Conservation (phyloP, 2,329 filamentous ascomycete species). For the Taxawa tesnikishii region DNA sequence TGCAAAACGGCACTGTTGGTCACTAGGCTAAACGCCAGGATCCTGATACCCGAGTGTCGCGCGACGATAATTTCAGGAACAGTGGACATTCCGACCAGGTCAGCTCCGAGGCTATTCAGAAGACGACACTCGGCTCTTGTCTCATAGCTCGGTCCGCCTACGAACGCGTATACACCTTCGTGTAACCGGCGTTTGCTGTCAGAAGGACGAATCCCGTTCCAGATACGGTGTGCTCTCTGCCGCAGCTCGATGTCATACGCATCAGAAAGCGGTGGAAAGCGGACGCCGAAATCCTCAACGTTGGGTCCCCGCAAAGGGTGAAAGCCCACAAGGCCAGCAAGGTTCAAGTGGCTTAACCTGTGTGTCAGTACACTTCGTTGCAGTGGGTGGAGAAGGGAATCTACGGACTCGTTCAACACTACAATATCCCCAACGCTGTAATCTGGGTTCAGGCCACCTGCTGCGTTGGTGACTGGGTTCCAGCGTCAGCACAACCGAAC, state of each 20-base stretch:
- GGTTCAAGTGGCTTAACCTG: slow-evolving; percentile 45
- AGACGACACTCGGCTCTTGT: slow-evolving; percentile 54
- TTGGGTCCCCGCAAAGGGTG: slow-evolving; percentile 53
- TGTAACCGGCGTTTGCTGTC: slow-evolving; percentile 41
- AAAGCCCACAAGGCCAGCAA: slow-evolving; percentile 47
- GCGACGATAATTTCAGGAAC: slow-evolving; percentile 57
- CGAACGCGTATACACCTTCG: slow-evolving; percentile 55
- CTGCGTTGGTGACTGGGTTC: slow-evolving; percentile 49
- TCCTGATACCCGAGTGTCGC: slow-evolving; percentile 49
- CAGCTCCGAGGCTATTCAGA: slow-evolving; percentile 48
- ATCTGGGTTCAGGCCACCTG: slow-evolving; percentile 51
- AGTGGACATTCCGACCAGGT: slow-evolving; percentile 60
- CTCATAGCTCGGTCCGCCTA: slow-evolving; percentile 52
- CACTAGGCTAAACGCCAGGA: slow-evolving; percentile 53
- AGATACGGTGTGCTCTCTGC: slow-evolving; percentile 43
- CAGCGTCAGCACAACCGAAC: neutral
- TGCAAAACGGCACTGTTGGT: slow-evolving; percentile 53
- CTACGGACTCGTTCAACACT: slow-evolving; percentile 48
- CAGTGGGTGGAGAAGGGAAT: neutral
- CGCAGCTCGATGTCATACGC: slow-evolving; percentile 53
- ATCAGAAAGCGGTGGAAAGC: slow-evolving; percentile 53
- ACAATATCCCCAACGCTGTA: slow-evolving; percentile 55
- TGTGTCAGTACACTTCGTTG: slow-evolving; percentile 3
- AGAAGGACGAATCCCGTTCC: slow-evolving; percentile 36
- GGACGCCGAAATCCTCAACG: slow-evolving; percentile 46